Conservation (phyloP, 2,329 filamentous ascomycete genomes). For the Talaromyces sp. region DNA sequence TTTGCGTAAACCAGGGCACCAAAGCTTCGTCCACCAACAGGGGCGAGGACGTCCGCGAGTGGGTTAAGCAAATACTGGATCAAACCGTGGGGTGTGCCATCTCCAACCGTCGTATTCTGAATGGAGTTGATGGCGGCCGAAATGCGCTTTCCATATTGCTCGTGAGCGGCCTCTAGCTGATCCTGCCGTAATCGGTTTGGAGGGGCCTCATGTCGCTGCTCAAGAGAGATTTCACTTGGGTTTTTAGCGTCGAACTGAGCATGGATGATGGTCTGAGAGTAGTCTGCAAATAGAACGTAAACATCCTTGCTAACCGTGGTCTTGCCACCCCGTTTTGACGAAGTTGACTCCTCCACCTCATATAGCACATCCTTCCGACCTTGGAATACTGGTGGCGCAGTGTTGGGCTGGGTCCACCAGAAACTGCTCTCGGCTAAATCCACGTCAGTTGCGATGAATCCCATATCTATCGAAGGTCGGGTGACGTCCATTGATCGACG, state of each 20-base stretch:
- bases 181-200: constrained; percentile 81
- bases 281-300: constrained; percentile 88
- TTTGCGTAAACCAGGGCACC: constrained; percentile 93
- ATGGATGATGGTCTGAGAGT: constrained; percentile 87
- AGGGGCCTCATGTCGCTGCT: constrained; percentile 82
- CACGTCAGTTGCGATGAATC: constrained; percentile 82
- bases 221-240: constrained; percentile 65
- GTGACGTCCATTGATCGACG: constrained; percentile 69
- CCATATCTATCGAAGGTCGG: constrained; percentile 69
- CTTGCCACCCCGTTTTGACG: constrained; percentile 64
- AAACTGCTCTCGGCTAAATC: constrained; percentile 68
- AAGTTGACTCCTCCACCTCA: constrained; percentile 73
- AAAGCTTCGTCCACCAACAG: constrained; percentile 83
- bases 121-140: constrained; percentile 63
- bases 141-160: constrained; percentile 74
- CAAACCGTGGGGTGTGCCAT: constrained; percentile 74
- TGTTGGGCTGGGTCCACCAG: constrained; percentile 84
- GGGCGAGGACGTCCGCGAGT: constrained; percentile 67
- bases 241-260: constrained; percentile 73
- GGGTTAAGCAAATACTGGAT: constrained; percentile 74
- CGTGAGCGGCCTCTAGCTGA: constrained; percentile 81
- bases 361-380: constrained; percentile 76
- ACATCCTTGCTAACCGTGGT: constrained; percentile 72
- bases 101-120: constrained; percentile 75
- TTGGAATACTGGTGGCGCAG: constrained; percentile 75